Percentiles rank a stretch among this genome's conserved stretches.
phyloP scores from a whole-genome alignment of 2,329 filamentous ascomycete genomes.

The Acrodontium crateriforme region DNA sequence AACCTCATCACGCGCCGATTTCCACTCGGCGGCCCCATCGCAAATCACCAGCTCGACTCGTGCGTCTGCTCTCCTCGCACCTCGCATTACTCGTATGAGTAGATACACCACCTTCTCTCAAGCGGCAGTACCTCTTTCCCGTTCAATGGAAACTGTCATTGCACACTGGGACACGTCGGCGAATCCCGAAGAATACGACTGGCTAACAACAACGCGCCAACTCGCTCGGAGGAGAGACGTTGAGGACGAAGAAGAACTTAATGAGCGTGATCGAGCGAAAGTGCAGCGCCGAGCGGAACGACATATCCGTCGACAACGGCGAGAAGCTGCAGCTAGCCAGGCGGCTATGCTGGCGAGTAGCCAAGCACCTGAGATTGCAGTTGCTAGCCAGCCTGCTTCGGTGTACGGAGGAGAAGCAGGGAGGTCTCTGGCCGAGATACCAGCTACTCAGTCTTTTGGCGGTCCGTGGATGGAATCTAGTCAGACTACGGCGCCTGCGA shows the following conservation, averaged over 20 bases:
- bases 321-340: conserved; percentile 21
- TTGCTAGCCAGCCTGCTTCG: conserved; percentile 19
- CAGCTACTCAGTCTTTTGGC: conserved; percentile 5
- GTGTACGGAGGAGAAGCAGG: too few relatives aligned
- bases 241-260: conserved; percentile 21
- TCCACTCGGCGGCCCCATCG: conserved; percentile 7
- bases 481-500: conserved; percentile 11
- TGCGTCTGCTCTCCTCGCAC: conserved; percentile 16
- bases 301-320: conserved; percentile 26
- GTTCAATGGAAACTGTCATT: conserved; percentile 24
- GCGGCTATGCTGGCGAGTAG: conserved; percentile 14
- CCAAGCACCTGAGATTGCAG: conserved; percentile 15
- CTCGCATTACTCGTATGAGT: conserved; percentile 21
- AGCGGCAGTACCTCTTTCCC: conserved; percentile 17
- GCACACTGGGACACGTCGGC: conserved; percentile 28
- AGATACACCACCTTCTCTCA: conserved; percentile 22
- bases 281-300: conserved; percentile 27
- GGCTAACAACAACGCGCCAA: conserved; percentile 21
- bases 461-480: conserved; percentile 9
- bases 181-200: conserved; percentile 28
- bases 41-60: conserved; percentile 20
- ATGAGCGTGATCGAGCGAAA: conserved; percentile 24
- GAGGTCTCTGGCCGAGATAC: conserved; percentile 1
- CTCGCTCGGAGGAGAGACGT: conserved; percentile 11
- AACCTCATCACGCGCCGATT: conserved; percentile 1